A percentile compares a stretch with the other conserved stretches of the same genome.
phyloP scores from a whole-genome alignment of 352 stramenopile genomes.

The Albugo laibachii region DNA sequence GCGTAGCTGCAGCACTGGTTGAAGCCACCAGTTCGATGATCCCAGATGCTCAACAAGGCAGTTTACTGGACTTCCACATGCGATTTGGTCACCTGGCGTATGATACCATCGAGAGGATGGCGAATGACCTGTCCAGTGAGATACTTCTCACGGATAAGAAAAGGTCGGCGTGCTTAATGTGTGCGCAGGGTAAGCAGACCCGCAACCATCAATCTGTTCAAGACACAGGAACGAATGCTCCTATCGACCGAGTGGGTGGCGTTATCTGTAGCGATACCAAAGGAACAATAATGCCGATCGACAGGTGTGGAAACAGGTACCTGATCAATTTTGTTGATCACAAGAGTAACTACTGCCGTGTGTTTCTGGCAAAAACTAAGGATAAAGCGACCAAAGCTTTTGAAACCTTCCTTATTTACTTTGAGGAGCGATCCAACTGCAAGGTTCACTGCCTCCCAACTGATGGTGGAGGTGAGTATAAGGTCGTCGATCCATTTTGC shows the following conservation, averaged over 20 bases:
- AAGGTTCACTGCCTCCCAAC: background rate
- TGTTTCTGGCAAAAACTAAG: background rate
- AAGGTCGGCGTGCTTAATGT: background rate
- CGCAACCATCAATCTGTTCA: background rate
- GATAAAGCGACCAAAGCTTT: background rate
- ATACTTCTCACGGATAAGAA: background rate
- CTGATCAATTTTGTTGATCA: slow-evolving; percentile 1
- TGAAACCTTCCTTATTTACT: background rate
- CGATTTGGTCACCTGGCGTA: background rate
- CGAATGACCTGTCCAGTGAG: background rate
- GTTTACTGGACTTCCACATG: background rate
- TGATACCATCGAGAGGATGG: background rate
- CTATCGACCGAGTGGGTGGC: background rate
- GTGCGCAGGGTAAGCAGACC: background rate
- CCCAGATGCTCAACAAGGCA: slow-evolving; percentile 1
- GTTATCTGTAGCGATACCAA: background rate
- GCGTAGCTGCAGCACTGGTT: background rate
- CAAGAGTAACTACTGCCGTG: background rate
- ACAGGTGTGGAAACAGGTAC: background rate
- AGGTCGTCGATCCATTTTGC: background rate
- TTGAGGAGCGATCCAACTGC: background rate
- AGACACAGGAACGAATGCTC: background rate
- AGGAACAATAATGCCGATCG: background rate
- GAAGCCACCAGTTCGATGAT: background rate
- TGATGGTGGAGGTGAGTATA: background rate